Evolutionary conservation across 139 green algal genomes (phyloP).

Genomic region (Marvania coccoides): DNA sequence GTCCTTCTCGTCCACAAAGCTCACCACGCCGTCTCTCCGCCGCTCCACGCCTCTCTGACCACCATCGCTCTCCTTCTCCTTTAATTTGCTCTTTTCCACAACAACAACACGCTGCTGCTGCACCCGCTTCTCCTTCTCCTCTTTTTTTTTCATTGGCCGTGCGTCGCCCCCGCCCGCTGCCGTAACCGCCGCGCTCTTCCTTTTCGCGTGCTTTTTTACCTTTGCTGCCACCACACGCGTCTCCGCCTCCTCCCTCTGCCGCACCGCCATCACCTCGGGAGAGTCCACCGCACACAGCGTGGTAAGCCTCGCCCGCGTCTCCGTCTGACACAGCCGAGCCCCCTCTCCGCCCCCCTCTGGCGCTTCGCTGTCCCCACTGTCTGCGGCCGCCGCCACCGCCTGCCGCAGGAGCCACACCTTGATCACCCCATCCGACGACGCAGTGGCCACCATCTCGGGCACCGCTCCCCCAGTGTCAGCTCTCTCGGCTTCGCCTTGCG

Average conservation of each 20-base stretch:
- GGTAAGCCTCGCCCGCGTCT: conserved; percentile 25
- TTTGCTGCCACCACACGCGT: background rate
- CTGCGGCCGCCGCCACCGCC: background rate
- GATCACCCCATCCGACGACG: conserved; percentile 57
- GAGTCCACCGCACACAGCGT: conserved; percentile 7
- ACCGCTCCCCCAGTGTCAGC: conserved; percentile 7
- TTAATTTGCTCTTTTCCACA: background rate
- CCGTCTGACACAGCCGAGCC: background rate
- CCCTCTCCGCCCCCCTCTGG: background rate
- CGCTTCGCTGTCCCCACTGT: background rate
- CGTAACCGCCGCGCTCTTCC: background rate
- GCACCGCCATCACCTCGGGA: background rate
- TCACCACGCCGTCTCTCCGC: background rate
- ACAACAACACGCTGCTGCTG: background rate
- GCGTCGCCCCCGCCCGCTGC: background rate
- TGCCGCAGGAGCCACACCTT: conserved; percentile 51
- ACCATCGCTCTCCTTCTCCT: background rate
- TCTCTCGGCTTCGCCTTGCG: background rate
- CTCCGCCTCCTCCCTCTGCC: background rate
- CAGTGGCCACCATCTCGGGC: conserved; percentile 28
- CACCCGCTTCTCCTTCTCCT: background rate
- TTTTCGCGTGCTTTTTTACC: background rate
- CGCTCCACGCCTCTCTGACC: background rate
- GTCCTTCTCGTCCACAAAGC: conserved; percentile 1
- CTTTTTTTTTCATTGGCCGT: background rate